Base-by-base conservation (phyloP, 2,329 filamentous ascomycete genomes). In the Pseudopyrenochaeta lycopersici region DNA sequence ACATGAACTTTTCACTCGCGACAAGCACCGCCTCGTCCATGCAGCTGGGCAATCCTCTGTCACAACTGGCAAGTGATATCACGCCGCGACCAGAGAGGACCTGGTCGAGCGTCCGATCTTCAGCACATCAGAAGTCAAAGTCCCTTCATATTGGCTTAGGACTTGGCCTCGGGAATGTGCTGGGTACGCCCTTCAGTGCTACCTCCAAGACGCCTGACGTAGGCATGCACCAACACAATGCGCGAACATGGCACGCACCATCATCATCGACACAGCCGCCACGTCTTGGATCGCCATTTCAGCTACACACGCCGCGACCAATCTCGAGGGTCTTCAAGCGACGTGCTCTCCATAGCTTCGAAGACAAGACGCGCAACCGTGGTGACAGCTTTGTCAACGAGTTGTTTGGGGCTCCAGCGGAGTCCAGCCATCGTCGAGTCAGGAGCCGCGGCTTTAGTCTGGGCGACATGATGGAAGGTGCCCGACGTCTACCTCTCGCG, bases 381-480 rank as follows among this genome's bases (percentile, higher is more conserved):
- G 69, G 70, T 17, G 78, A 77, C 32, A 78, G 76, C 56, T 75
- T 79, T 6, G 73, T 76, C 33, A 75, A 72, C 44, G 75, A 81
- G 51, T 67, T 83, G 7, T 81, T 84, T 57, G 76, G 78, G 49
- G 75, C 76, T 30, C 75, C 77, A 33, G 74, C 77, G 23, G 81
- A 85, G 54, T 77, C 78, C 9, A 81, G 82, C 47, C 80, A 84
- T 60, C 82, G 83, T 49, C 82, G 84, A 27, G 80, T 86, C 30
- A 82, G 86, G 35, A 86, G 82, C 62, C 83, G 86, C 38, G 86
- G 86, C 49, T 87, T 86, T 63, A 88, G 85, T 41, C 79, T 84
- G 20, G 83, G 85, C 44, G 83, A 85, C 46, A 81, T 85, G 54
- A 79, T 78, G 56, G 79, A 79, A 23, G 77, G 80, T 46, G 80